These are phyloP conservation scores for Paraphoma chrysanthemicola DNA, from an alignment of 2,329 filamentous ascomycete species.

Conservation along the genomic window DNA sequence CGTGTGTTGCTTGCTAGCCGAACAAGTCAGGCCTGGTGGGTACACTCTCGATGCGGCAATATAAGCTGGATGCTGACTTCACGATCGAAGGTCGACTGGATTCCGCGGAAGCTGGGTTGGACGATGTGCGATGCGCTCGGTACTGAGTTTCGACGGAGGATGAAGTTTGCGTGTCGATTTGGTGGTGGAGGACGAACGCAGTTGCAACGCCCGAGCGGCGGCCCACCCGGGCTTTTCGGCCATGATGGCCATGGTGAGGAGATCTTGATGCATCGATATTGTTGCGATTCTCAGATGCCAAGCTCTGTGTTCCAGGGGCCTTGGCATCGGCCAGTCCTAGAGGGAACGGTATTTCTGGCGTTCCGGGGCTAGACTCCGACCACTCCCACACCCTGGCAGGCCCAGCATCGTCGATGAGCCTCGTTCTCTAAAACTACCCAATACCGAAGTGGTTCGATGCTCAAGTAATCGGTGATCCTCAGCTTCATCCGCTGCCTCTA, in stretches of 20 bases:
- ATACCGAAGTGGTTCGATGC: conserved; percentile 4
- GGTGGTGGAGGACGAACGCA: conserved; percentile 1
- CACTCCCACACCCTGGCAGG: conserved; percentile 5
- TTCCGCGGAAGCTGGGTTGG: neutral
- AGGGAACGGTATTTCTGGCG: conserved; percentile 1
- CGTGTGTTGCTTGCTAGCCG: neutral
- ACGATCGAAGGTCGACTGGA: neutral
- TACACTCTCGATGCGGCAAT: neutral
- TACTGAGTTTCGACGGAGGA: neutral
- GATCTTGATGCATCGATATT: conserved; percentile 12
- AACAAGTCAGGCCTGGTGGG: neutral
- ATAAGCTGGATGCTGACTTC: neutral
- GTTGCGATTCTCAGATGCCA: conserved; percentile 23
- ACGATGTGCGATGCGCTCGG: neutral
- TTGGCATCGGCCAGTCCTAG: conserved; percentile 19
- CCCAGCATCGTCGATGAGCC: conserved; percentile 23
- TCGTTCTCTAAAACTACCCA: conserved; percentile 6
- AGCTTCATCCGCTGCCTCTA: conserved; percentile 1
- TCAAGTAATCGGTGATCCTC: conserved; percentile 5
- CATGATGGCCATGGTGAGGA: conserved; percentile 19
- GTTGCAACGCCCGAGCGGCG: conserved; percentile 11
- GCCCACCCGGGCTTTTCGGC: conserved; percentile 5
- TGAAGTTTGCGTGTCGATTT: neutral
- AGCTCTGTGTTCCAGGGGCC: conserved; percentile 11
- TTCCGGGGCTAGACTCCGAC: conserved; percentile 11